Evolutionary conservation across 192 early-diverging fungal species (phyloP), one percentile per base, ranked within the genome.

Genomic region (Radiomyces spectabilis): DNA sequence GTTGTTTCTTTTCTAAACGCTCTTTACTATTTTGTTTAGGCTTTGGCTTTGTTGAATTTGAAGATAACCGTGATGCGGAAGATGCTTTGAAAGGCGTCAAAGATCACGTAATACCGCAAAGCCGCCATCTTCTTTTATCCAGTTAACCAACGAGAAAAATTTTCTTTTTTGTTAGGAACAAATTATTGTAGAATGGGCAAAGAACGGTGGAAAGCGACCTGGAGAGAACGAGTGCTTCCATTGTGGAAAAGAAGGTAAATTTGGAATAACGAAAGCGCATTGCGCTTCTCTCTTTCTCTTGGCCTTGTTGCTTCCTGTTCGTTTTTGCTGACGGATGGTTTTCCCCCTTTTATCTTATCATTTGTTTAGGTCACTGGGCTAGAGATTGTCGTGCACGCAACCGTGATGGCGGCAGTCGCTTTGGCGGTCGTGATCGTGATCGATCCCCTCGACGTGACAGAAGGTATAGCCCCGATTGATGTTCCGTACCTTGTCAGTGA

Each of bases 171-270:
- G n/a, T 6, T 27, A 47, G n/a, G 34, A 57, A 35, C 44, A 57
- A 13, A 42, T 77, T 42, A 70, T 78, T 26, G 76, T 78, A 33
- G 76, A 78, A 52, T 78, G 74, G 55, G 76, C 76, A 41, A 78
- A 78, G 67, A 78, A 78, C 43, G 71, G 69, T 26, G 76, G 73
- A 29, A 71, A 69, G 48, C 65, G 71, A 55, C 57, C 68, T 29
- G 68, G 69, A 22, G 72, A 71, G 19, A 71, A 74, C 46, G 72
- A 71, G 40, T 74, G 72, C 49, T 74, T 74, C 61, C 64, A 71
- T 52, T 69, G 69, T 63, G 32, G 26, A 6, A 43, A 21, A 33
- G 40, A 54, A 37, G 59, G 29, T 67, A 39, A 29, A 42, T 59
- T 32, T 8, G 32, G 27, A 19, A 21, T 32, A 22, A 39, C 55